A percentile compares a stretch with the other conserved stretches of the same genome.
Conservation (phyloP, 2,329 filamentous ascomycete genomes). For the Raffaelea arxii region DNA sequence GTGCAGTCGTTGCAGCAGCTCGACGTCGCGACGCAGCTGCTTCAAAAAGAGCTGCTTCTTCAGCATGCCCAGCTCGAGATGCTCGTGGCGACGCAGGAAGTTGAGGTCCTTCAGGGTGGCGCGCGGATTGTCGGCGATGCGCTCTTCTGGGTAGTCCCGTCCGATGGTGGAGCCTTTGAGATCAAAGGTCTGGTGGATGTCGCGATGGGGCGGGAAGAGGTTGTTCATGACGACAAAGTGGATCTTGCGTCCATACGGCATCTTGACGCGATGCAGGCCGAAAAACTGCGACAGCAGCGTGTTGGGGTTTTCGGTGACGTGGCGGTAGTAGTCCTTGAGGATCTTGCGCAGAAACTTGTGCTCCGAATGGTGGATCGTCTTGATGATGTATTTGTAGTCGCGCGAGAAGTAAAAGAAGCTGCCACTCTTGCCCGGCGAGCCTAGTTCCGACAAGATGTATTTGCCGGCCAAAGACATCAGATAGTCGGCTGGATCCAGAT, state of each 20-base stretch:
- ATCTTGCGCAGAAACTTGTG: conserved; percentile 80
- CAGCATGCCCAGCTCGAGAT: conserved; percentile 77
- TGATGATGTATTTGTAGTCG: conserved; percentile 99
- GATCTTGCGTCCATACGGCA: conserved; percentile 95
- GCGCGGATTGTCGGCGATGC: conserved; percentile 77
- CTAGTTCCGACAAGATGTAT: conserved; percentile 94
- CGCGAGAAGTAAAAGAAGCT: conserved; percentile 99
- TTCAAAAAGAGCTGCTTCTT: conserved; percentile 85
- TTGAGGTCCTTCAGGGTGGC: conserved; percentile 96
- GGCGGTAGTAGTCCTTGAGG: conserved; percentile 83
- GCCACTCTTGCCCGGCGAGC: conserved; percentile 94
- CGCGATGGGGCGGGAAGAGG: conserved; percentile 89
- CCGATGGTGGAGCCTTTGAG: conserved; percentile 94
- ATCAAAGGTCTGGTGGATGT: conserved; percentile 96
- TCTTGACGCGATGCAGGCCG: conserved; percentile 93
- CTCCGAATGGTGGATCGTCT: conserved; percentile 95
- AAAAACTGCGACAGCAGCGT: conserved; percentile 97
- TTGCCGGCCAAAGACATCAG: conserved; percentile 97
- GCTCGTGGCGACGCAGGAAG: conserved; percentile 78
- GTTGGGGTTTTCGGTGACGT: conserved; percentile 89
- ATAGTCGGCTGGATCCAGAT: conserved; percentile 92
- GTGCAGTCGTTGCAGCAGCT: conserved; percentile 73
- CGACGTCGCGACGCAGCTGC: conserved; percentile 81
- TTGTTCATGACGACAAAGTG: conserved; percentile 99
- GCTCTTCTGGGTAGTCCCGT: conserved; percentile 81